Evolutionary conservation across 257 asterid species (phyloP), one percentile per base, ranked within the genome.

Genomic region (Hygrophila difformis): DNA sequence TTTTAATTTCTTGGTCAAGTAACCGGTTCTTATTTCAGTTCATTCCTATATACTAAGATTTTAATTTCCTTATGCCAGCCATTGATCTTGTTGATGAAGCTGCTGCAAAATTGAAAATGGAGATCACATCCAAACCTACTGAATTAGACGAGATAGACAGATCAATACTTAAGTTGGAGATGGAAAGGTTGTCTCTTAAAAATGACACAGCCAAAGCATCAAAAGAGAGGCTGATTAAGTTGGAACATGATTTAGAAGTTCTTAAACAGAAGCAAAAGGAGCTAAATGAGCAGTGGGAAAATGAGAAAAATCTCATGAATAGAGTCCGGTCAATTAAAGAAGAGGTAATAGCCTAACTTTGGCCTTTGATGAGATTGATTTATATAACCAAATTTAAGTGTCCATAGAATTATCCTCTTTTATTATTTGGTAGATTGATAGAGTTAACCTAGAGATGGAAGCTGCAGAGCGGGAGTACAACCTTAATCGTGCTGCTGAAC

Each of bases 21-120:
- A 41, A 29, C 12, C 22, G 24, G n/a, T 54, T 31, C 29, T 28
- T 20, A 44, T 50, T 13, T 24, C 34, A 11, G 17, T 20, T 17
- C 6, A 14, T 12, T 35, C 47, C 49, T 44, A 45, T 49, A 21
- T 14, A 42, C 1, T 43, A 53, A 11, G 12, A 2, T 18, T 46
- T 24, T 12, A n/a, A 0, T 64, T 55, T 33, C 54, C 12, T 35
- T 44, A 4, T 64, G 55, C 68, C 79, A 84, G 97, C 97, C 57
- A 87, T 87, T 68, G 97, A 84, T 68, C 88, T 84, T 36, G 94
- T 87, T 38, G 97, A 87, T 63, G 97, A 87, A 78, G 95, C 97
- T 70, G 95, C 97, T 47, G 95, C 97, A 11, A 87, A 87, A 70
- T 42, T 87, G 47, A 87, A 87, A 70, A 87, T 87, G 97, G 97